These are phyloP conservation scores for Backusella morwellensis DNA, from an alignment of 192 early-diverging fungal species.

Conservation along the genomic window DNA sequence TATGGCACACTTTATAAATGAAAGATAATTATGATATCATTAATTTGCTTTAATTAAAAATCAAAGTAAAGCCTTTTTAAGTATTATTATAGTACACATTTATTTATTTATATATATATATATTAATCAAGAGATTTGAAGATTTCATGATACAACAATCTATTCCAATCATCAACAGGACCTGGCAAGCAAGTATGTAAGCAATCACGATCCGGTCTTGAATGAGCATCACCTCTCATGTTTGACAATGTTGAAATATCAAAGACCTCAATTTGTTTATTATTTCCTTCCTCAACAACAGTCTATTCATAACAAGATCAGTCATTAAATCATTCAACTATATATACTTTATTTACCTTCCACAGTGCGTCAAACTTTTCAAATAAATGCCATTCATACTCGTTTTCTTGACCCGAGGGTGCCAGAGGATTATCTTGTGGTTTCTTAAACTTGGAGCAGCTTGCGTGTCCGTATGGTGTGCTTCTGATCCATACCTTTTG, in stretches of 20 bases:
- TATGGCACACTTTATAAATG: too few relatives aligned
- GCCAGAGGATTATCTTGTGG: conserved; percentile 11
- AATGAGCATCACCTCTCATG: conserved; percentile 33
- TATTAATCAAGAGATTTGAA: conserved; percentile 6
- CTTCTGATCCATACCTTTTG: conserved; percentile 32
- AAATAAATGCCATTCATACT: conserved; percentile 39
- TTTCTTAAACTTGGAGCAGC: conserved; percentile 29
- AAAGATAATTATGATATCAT: too few relatives aligned
- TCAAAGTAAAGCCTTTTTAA: too few relatives aligned
- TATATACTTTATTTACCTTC: conserved; percentile 3
- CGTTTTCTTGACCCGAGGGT: conserved; percentile 27
- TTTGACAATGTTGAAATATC: conserved; percentile 24
- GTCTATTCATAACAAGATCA: neutral
- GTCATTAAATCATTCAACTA: neutral
- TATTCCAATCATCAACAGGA: conserved; percentile 40
- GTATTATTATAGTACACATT: too few relatives aligned
- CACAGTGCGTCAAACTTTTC: conserved; percentile 27
- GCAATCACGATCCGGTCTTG: conserved; percentile 32
- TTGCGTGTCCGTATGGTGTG: conserved; percentile 34
- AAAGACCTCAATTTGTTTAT: conserved; percentile 17
- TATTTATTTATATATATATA: neutral
- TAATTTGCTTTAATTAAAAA: too few relatives aligned
- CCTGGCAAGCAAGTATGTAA: conserved; percentile 37
- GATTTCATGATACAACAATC: conserved; percentile 35
- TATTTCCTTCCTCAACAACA: conserved; percentile 4